Conservation (phyloP, 768 basidiomycete species). For the Lactarius vividus region DNA sequence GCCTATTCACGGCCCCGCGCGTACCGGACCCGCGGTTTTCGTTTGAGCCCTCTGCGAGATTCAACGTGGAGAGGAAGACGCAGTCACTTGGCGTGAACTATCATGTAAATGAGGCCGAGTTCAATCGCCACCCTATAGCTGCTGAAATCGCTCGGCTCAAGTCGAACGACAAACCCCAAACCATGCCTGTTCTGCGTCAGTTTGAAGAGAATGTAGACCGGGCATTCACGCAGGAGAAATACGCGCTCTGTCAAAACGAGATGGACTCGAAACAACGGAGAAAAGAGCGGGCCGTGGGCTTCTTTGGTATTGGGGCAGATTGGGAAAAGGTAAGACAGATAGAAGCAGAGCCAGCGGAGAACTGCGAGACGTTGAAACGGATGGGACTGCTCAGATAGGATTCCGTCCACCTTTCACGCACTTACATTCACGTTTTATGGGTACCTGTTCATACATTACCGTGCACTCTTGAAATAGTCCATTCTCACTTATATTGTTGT, state of each 20-base stretch:
- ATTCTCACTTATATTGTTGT: background rate
- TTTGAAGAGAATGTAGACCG: slow-evolving; percentile 82
- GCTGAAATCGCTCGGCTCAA: slow-evolving; percentile 55
- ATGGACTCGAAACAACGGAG: slow-evolving; percentile 63
- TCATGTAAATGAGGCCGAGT: slow-evolving; percentile 78
- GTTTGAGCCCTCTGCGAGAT: slow-evolving; percentile 59
- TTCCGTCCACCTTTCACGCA: background rate
- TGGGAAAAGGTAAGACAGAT: slow-evolving; percentile 84
- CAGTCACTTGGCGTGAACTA: slow-evolving; percentile 69
- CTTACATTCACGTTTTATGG: background rate
- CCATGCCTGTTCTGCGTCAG: slow-evolving; percentile 41
- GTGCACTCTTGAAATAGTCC: background rate
- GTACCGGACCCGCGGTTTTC: slow-evolving; percentile 79
- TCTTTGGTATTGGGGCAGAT: slow-evolving; percentile 91
- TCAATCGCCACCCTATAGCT: slow-evolving; percentile 75
- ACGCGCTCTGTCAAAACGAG: slow-evolving; percentile 67
- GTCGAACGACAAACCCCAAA: slow-evolving; percentile 29
- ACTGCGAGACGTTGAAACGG: slow-evolving; percentile 74
- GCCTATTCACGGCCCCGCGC: slow-evolving; percentile 60
- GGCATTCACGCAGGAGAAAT: slow-evolving; percentile 67
- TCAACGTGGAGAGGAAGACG: slow-evolving; percentile 71
- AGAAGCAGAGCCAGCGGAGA: slow-evolving; percentile 63
- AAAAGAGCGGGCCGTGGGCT: slow-evolving; percentile 74
- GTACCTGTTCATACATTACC: slow-evolving; percentile 14
- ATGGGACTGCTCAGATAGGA: slow-evolving; percentile 51